phyloP scores from a whole-genome alignment of 129 eudicot genomes.

The Flaveria sonorensis region DNA sequence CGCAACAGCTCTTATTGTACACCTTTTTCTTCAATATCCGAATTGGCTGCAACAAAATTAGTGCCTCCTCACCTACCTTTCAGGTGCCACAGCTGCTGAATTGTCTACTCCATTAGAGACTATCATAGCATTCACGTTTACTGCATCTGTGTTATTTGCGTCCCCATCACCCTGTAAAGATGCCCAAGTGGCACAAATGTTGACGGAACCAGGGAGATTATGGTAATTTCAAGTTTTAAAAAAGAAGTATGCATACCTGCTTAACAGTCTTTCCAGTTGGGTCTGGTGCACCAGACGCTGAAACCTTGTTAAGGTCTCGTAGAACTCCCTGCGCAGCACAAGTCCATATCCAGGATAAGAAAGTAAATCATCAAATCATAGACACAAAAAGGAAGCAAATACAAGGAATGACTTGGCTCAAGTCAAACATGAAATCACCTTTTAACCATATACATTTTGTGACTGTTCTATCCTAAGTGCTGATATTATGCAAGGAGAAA shows the following conservation, averaged over 20 bases:
- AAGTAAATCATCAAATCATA: neutral
- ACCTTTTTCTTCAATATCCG: neutral
- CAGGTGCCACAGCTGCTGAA: constrained; percentile 18
- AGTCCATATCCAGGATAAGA: neutral
- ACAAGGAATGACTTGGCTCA: no score
- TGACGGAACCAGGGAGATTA: neutral
- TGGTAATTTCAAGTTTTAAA: neutral
- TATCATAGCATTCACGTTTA: constrained; percentile 36
- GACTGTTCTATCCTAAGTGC: no score
- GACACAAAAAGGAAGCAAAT: neutral
- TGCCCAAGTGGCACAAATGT: neutral
- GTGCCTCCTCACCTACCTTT: constrained; percentile 8
- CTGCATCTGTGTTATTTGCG: constrained; percentile 47
- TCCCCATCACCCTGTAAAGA: constrained; percentile 51
- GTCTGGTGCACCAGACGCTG: constrained; percentile 51
- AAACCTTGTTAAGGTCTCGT: constrained; percentile 67
- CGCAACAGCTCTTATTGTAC: constrained; percentile 3
- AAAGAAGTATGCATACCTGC: constrained; percentile 28
- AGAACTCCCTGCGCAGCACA: constrained; percentile 62
- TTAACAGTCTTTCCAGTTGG: constrained; percentile 47
- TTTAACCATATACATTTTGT: no score
- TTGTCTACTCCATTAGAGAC: constrained; percentile 43
- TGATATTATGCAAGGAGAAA: no score
- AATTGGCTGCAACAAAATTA: neutral
- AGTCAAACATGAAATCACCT: no score